These are phyloP conservation scores for Penicillium psychrosexuale DNA, from an alignment of 2,329 filamentous ascomycete species.

Conservation along the genomic window DNA sequence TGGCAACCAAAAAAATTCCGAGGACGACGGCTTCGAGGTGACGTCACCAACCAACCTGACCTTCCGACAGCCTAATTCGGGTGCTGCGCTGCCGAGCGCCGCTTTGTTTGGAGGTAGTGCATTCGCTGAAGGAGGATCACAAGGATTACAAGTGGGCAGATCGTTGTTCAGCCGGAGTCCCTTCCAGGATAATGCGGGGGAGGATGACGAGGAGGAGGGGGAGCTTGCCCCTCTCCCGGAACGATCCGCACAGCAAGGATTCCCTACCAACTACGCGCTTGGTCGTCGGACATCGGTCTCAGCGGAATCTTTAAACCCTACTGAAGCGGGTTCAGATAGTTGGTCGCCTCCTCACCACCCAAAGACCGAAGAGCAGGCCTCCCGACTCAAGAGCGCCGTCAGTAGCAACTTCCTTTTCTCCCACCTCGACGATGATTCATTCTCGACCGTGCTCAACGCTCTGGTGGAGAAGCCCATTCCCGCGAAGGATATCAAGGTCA, in stretches of 20 bases:
- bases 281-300: slow-evolving; percentile 92
- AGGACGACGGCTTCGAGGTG: slow-evolving; percentile 81
- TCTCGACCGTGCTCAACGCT: slow-evolving; percentile 79
- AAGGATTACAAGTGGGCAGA: slow-evolving; percentile 14
- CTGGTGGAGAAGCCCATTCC: slow-evolving; percentile 94
- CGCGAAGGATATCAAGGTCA: slow-evolving; percentile 85
- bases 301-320: slow-evolving; percentile 91
- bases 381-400: slow-evolving; percentile 76
- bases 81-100: slow-evolving; percentile 30
- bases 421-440: slow-evolving; percentile 91
- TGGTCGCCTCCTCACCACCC: slow-evolving; percentile 84
- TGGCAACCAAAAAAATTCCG: slow-evolving; percentile 63
- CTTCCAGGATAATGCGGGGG: slow-evolving; percentile 27
- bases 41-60: slow-evolving; percentile 68
- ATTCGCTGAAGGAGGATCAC: slow-evolving; percentile 20
- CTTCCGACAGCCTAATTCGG: slow-evolving; percentile 49
- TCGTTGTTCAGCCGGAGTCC: slow-evolving; percentile 37
- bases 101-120: slow-evolving; percentile 44
- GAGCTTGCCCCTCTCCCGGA: slow-evolving; percentile 28
- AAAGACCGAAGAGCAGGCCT: slow-evolving; percentile 78
- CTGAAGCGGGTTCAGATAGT: slow-evolving; percentile 75
- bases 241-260: slow-evolving; percentile 29
- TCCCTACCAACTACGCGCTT: slow-evolving; percentile 92
- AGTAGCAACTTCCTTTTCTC: slow-evolving; percentile 90
- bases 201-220: slow-evolving; percentile 18